phyloP scores from a whole-genome alignment of 768 basidiomycete genomes.

The Gymnopilus dilepis region DNA sequence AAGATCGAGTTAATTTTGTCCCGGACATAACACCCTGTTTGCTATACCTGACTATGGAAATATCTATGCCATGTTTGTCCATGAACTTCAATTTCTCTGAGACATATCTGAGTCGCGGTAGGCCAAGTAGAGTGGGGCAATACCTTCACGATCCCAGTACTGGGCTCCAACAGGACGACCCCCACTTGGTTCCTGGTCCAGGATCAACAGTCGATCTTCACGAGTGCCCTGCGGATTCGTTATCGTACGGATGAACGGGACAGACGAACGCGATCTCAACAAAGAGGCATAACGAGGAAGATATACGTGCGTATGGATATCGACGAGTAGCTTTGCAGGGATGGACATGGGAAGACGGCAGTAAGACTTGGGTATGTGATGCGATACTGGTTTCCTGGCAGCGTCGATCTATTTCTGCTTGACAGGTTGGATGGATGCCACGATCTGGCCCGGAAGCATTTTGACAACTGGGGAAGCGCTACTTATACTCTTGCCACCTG shows the following conservation, averaged over 20 bases:
- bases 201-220: slow-evolving; percentile 76
- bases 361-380: neutral
- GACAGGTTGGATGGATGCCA: slow-evolving; percentile 1
- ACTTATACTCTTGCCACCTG: neutral
- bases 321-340: slow-evolving; percentile 57
- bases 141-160: slow-evolving; percentile 71
- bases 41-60: slow-evolving; percentile 75
- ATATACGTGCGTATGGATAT: slow-evolving; percentile 89
- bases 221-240: slow-evolving; percentile 47
- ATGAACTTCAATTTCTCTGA: slow-evolving; percentile 79
- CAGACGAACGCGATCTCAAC: slow-evolving; percentile 64
- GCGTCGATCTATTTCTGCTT: slow-evolving; percentile 18
- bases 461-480: slow-evolving; percentile 6
- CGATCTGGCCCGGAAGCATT: slow-evolving; percentile 24
- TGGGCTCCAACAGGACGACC: slow-evolving; percentile 84
- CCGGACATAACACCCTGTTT: neutral
- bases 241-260: slow-evolving; percentile 68
- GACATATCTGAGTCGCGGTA: neutral
- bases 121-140: neutral
- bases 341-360: slow-evolving; percentile 20
- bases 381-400: slow-evolving; percentile 3
- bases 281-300: slow-evolving; percentile 78
- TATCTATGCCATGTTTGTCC: slow-evolving; percentile 80
- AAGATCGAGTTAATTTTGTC: slow-evolving; percentile 7
- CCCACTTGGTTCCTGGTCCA: slow-evolving; percentile 79